Conservation (phyloP, 106 monocot genomes). For the Ottelia alismoides region DNA sequence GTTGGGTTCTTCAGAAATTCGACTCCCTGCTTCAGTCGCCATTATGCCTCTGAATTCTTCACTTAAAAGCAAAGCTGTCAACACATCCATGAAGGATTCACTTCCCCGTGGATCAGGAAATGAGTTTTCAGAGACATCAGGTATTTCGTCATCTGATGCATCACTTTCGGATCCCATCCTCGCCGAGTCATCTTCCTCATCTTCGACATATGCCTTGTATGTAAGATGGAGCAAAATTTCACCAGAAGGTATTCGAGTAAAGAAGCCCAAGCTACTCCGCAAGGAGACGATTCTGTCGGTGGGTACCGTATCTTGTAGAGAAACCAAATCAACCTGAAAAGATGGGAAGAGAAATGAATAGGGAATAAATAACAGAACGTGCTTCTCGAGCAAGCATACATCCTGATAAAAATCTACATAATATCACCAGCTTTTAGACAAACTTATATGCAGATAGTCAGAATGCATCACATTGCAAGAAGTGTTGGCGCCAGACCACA, state of each 20-base stretch:
- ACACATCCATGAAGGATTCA: constrained; percentile 89
- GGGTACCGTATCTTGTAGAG: constrained; percentile 75
- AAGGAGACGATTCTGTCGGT: constrained; percentile 53
- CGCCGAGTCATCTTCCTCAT: constrained; percentile 50
- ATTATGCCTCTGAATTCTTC: too few species aligned
- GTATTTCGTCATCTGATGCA: constrained; percentile 48
- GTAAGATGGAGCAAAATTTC: constrained; percentile 67
- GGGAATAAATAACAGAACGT: too few species aligned
- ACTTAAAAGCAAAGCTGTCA: too few species aligned
- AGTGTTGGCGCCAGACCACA: not conserved
- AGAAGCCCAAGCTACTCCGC: constrained; percentile 40
- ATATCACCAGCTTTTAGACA: not conserved
- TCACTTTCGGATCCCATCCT: constrained; percentile 24
- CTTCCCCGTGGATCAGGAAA: constrained; percentile 25
- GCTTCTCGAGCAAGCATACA: not conserved
- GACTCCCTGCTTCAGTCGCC: too few species aligned
- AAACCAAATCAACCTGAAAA: constrained; percentile 50
- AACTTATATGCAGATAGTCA: not conserved
- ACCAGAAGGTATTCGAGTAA: constrained; percentile 31
- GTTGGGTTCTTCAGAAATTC: too few species aligned
- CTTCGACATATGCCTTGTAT: constrained; percentile 77
- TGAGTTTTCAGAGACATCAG: constrained; percentile 11
- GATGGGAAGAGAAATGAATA: not conserved
- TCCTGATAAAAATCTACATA: not conserved
- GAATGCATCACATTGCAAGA: too few species aligned